Evolutionary conservation across 1,139 yeast species (phyloP), one percentile per base, ranked within the genome.

Genomic region (Groenewaldozyma sp.): DNA sequence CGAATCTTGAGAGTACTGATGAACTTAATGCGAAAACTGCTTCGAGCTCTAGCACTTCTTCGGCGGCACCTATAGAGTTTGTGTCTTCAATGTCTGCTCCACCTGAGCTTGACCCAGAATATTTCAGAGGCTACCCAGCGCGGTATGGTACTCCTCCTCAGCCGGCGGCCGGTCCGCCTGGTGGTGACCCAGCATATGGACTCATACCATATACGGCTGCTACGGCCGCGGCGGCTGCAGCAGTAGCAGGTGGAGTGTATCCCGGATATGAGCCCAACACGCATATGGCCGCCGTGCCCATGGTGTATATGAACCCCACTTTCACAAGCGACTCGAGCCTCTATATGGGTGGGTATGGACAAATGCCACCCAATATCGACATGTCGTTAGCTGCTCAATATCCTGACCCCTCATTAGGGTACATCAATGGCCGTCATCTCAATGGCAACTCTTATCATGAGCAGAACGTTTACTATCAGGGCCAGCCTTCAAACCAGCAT

Each of bases 51-150:
- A 7, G 10, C 11, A 7, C 10, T 11, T 7, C 7, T 11, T 7
- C 26, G 26, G 26, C 26, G 26, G n/a, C n/a, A n/a, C n/a, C n/a
- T n/a, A n/a, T n/a, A n/a, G n/a, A n/a, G n/a, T n/a, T n/a, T n/a
- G n/a, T n/a, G n/a, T n/a, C n/a, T n/a, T n/a, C n/a, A n/a, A n/a
- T n/a, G n/a, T n/a, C n/a, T n/a, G n/a, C n/a, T n/a, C n/a, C n/a
- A n/a, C 26, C 26, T 22, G 26, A 22, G 26, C 26, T 22, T 22
- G 47, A 41, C 29, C 45, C 47, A n/a, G 47, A 45, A 11, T 44
- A 45, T 37, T 18, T 35, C 24, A 26, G 29, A 35, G 37, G 37
- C 7, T 29, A 29, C 11, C 32, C 37, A 26, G 24, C 29, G 10
- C 21, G 10, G 24, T 16, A 22, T 22, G 11, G 11, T 22, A 22